Percentiles rank a stretch among this genome's conserved stretches.
Conservation (phyloP, 257 asterid species). For the Orobanche coerulescens region DNA sequence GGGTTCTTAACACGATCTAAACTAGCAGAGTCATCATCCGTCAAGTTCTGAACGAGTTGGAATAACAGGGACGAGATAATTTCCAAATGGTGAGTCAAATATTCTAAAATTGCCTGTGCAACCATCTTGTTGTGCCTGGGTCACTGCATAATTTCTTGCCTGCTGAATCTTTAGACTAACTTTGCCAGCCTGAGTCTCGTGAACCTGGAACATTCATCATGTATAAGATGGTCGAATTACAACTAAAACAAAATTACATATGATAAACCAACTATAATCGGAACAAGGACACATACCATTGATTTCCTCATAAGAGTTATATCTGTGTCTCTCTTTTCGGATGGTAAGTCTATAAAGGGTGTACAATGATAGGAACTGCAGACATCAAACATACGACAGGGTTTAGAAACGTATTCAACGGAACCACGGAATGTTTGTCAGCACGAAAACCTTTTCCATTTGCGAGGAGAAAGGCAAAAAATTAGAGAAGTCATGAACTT, state of each 20-base stretch:
- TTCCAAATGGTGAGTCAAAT: slow-evolving; percentile 63
- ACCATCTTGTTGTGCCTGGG: slow-evolving; percentile 59
- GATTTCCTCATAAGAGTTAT: slow-evolving; percentile 15
- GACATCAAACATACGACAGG: neutral
- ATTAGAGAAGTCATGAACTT: neutral
- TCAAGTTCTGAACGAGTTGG: slow-evolving; percentile 67
- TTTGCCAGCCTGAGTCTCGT: slow-evolving; percentile 24
- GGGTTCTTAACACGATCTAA: neutral
- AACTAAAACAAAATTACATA: neutral
- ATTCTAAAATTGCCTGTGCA: slow-evolving; percentile 52
- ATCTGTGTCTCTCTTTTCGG: slow-evolving; percentile 25
- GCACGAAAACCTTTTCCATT: neutral
- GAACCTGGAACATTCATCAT: slow-evolving; percentile 27
- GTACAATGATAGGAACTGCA: slow-evolving; percentile 19
- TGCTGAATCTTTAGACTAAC: slow-evolving; percentile 33
- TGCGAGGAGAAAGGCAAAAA: neutral
- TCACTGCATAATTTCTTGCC: slow-evolving; percentile 51
- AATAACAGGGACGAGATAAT: slow-evolving; percentile 68
- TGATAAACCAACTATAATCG: neutral
- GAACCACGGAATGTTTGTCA: neutral
- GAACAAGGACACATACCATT: slow-evolving; percentile 26
- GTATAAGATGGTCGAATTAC: neutral
- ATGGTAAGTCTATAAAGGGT: slow-evolving; percentile 11
- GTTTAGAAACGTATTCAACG: neutral
- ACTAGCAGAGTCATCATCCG: slow-evolving; percentile 22